Percentiles rank a stretch among this genome's conserved stretches.
These are phyloP conservation scores for Wickerhamomyces queroliae DNA, from an alignment of 805 yeast genomes.

Conservation along the genomic window DNA sequence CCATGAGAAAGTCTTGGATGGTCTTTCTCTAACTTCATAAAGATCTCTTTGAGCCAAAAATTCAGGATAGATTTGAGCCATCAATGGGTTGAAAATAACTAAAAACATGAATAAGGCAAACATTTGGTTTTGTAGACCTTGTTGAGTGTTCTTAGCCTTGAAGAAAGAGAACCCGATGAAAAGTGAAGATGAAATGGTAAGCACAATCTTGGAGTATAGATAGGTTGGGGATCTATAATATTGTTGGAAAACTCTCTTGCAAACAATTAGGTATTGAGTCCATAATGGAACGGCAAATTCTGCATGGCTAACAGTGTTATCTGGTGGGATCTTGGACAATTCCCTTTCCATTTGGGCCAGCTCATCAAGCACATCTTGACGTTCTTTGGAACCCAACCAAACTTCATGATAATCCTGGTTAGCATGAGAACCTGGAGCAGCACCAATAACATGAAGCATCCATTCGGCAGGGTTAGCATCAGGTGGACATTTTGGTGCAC, in stretches of 20 bases:
- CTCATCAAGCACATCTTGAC: conserved; percentile 50
- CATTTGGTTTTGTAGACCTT: conserved; percentile 80
- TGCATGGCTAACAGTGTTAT: conserved; percentile 25
- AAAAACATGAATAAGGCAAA: conserved; percentile 67
- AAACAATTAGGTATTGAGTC: conserved; percentile 39
- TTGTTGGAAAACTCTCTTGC: conserved; percentile 54
- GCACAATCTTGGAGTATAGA: conserved; percentile 51
- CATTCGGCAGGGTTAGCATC: conserved; percentile 78
- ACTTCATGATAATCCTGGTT: conserved; percentile 64
- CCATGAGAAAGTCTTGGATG: conserved; percentile 70
- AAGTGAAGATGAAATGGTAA: conserved; percentile 49
- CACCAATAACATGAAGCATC: conserved; percentile 80
- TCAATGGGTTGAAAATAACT: conserved; percentile 47
- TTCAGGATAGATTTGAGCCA: conserved; percentile 59
- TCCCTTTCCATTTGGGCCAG: conserved; percentile 61
- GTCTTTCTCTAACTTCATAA: conserved; percentile 70
- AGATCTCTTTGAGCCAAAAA: conserved; percentile 57
- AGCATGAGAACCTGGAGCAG: conserved; percentile 70
- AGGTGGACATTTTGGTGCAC: conserved; percentile 56
- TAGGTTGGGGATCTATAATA: conserved; percentile 63
- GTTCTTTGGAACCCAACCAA: conserved; percentile 69
- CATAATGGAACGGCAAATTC: conserved; percentile 39
- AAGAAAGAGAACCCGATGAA: conserved; percentile 74
- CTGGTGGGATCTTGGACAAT: conserved; percentile 32
- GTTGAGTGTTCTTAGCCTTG: conserved; percentile 57